Conservation (phyloP, 75 land plant species). For the Isoetes taiwanensis region DNA sequence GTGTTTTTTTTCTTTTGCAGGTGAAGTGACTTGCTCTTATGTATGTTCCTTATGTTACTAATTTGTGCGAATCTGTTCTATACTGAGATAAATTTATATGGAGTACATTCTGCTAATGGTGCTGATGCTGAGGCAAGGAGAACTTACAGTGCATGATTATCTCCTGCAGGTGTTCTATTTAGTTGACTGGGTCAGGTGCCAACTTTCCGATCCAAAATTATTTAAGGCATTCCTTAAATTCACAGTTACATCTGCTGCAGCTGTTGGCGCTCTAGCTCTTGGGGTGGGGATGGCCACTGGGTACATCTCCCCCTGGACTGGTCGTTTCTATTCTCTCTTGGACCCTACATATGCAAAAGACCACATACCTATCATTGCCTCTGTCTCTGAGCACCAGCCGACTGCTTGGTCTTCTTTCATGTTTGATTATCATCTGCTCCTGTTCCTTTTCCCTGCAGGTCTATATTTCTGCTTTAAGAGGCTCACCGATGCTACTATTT, state of each 20-base stretch:
- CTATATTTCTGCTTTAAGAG: slow-evolving; percentile 94
- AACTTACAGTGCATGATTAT: neutral
- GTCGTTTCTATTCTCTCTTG: slow-evolving; percentile 89
- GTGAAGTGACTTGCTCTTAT: slow-evolving; percentile 17
- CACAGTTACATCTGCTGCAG: slow-evolving; percentile 50
- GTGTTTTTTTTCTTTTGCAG: slow-evolving; percentile 96
- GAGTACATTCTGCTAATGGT: neutral
- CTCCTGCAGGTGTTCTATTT: slow-evolving; percentile 80
- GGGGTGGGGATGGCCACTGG: slow-evolving; percentile 89
- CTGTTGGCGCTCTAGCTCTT: slow-evolving; percentile 64
- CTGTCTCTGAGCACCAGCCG: slow-evolving; percentile 99
- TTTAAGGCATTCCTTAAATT: slow-evolving; percentile 73
- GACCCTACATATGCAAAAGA: slow-evolving; percentile 99
- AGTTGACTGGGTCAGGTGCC: slow-evolving; percentile 70
- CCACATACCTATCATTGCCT: slow-evolving; percentile 96
- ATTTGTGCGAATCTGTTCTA: neutral
- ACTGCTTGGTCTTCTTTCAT: slow-evolving; percentile 99
- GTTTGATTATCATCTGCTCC: slow-evolving; percentile 94
- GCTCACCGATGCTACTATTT: slow-evolving; percentile 87
- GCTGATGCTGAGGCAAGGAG: neutral
- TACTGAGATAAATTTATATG: neutral
- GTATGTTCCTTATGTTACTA: neutral
- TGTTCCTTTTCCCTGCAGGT: slow-evolving; percentile 94
- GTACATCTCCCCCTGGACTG: slow-evolving; percentile 99
- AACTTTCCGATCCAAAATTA: slow-evolving; percentile 65